A percentile compares a stretch with the other conserved stretches of the same genome.
Conservation (phyloP, 2,329 filamentous ascomycete species). For the Colletotrichum higginsianum region DNA sequence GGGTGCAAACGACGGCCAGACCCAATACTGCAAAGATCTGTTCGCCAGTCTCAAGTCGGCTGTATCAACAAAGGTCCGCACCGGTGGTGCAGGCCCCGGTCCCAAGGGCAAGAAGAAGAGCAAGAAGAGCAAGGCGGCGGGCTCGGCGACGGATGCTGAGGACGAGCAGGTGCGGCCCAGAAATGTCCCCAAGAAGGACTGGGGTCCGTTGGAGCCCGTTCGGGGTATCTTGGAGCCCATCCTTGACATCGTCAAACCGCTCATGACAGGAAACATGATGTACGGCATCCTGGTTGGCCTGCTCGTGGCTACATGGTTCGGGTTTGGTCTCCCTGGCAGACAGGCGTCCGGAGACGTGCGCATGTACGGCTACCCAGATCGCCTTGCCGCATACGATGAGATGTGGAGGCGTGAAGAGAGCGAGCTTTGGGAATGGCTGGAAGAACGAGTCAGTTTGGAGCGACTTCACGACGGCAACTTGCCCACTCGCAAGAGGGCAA, state of each 20-base stretch:
- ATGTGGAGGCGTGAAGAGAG: constrained; percentile 92
- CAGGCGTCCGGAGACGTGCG: constrained; percentile 50
- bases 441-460: constrained; percentile 86
- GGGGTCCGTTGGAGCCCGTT: constrained; percentile 87
- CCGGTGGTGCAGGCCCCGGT: constrained; percentile 61
- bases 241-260: constrained; percentile 76
- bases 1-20: constrained; percentile 91
- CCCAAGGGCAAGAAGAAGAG: constrained; percentile 75
- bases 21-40: constrained; percentile 84
- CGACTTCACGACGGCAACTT: constrained; percentile 60
- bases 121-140: constrained; percentile 65
- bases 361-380: constrained; percentile 69
- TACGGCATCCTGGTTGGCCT: constrained; percentile 82
- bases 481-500: constrained; percentile 62
- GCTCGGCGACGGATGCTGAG: constrained; percentile 59
- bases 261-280: constrained; percentile 83
- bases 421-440: constrained; percentile 93
- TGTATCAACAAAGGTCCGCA: constrained; percentile 75
- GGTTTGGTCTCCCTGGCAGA: constrained; percentile 66
- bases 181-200: constrained; percentile 65
- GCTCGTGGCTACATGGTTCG: constrained; percentile 82
- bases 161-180: constrained; percentile 59
- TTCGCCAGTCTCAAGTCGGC: constrained; percentile 81
- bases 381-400: constrained; percentile 89
- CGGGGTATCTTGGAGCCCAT: constrained; percentile 79